These are phyloP conservation scores for Penicillium lividum DNA, from an alignment of 495 filamentous ascomycete genomes.

Conservation along the genomic window DNA sequence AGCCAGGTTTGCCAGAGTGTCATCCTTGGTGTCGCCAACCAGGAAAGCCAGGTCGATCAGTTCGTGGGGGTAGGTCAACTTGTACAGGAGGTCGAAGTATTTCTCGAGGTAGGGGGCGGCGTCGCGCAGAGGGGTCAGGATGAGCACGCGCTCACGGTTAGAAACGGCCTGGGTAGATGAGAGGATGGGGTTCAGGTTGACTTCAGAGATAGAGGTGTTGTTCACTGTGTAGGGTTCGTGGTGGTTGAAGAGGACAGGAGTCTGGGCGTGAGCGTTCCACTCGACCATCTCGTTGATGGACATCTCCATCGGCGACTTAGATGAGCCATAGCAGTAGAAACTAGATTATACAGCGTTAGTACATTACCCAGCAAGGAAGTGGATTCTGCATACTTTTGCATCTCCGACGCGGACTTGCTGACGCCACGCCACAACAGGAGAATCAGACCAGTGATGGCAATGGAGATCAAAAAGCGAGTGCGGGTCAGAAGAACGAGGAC, in stretches of 20 bases:
- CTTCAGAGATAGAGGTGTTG: slow-evolving; percentile 68
- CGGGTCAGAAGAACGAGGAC: slow-evolving; percentile 74
- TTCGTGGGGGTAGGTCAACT: slow-evolving; percentile 91
- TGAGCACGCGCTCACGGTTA: slow-evolving; percentile 88
- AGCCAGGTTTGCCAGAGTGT: slow-evolving; percentile 78
- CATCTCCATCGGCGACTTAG: slow-evolving; percentile 93
- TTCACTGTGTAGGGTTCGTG: slow-evolving; percentile 86
- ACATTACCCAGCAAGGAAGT: slow-evolving; percentile 8
- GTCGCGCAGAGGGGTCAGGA: slow-evolving; percentile 92
- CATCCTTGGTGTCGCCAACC: slow-evolving; percentile 86
- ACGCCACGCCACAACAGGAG: slow-evolving; percentile 90
- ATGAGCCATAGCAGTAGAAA: slow-evolving; percentile 95
- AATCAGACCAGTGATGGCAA: slow-evolving; percentile 71
- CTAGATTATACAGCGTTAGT: slow-evolving; percentile 43
- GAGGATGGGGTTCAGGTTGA: slow-evolving; percentile 83
- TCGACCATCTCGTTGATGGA: slow-evolving; percentile 81
- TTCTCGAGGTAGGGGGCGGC: slow-evolving; percentile 76
- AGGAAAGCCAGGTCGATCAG: slow-evolving; percentile 95
- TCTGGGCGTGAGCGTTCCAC: slow-evolving; percentile 86
- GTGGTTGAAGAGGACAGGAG: slow-evolving; percentile 93
- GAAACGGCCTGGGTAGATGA: slow-evolving; percentile 74
- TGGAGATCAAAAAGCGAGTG: slow-evolving; percentile 74
- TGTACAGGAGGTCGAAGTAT: slow-evolving; percentile 90
- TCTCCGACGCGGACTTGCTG: slow-evolving; percentile 75
- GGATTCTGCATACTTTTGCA: slow-evolving; percentile 74